Base-by-base conservation (phyloP, 164 flowering plant species). In the Magnolia sinica region DNA sequence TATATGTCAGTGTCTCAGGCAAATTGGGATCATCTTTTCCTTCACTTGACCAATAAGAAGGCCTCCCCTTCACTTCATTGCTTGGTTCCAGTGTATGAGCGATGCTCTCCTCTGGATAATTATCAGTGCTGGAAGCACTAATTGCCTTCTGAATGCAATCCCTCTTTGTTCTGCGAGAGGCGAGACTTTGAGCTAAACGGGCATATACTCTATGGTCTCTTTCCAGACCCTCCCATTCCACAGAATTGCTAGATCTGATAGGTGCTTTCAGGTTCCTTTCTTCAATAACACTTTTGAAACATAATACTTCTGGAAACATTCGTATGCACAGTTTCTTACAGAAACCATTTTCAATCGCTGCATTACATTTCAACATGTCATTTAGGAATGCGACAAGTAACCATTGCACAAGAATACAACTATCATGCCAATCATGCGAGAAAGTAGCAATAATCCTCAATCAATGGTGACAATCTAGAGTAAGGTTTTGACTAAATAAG, bases 31-130 rank as follows among this genome's bases (percentile, higher is more conserved):
- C 81, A 50, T 79, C 80, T 75, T 87, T 81, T 67, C 99, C 99
- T 83, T 82, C 78, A 82, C 99, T 96, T 22, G 98, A 96, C 99
- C 99, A 96, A 83, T 94, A 96, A 20, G 91, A 91, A 74, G 89
- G 82, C 71, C 84, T 80, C 16, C 59, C 27, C 10, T 16, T 84
- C 72, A 88, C 77, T 67, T 77, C 76, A 64, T 89, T 90, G 51
- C 85, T 82, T 79, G 90, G 87, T 45, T 84, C 86, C 76, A 96
- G 77, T 27, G 99, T 96, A 77, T 94, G 87, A 3, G 77, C 69
- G 68, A 96, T 85, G 75, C 91, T 87, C 81, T 94, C 97, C 61
- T 74, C 84, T 0, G 99, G 98, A 82, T 80, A 83, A 80, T 89
- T 86, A 81, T 96, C 98, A 31, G 99, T 96, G 85, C 98, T 96